Conservation (phyloP, 768 basidiomycete species). For the Collybiopsis luxurians region DNA sequence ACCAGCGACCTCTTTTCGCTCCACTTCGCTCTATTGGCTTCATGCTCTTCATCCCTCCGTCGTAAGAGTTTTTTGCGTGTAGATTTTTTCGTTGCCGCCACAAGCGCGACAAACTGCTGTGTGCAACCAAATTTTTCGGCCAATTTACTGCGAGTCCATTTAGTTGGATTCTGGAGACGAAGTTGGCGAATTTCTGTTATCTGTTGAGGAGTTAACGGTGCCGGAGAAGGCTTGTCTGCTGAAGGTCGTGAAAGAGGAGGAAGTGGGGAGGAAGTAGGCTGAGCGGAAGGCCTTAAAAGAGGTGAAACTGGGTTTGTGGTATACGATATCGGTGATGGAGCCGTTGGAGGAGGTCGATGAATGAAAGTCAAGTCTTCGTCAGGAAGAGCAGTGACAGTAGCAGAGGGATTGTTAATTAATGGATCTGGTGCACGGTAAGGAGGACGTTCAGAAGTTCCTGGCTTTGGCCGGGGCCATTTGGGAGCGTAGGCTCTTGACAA, state of each 20-base stretch:
- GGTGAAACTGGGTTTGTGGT: conserved; percentile 71
- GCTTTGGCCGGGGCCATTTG: conserved; percentile 45
- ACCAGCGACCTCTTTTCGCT: conserved; percentile 64
- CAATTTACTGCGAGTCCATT: conserved; percentile 62
- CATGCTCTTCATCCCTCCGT: conserved; percentile 46
- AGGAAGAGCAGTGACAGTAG: conserved; percentile 45
- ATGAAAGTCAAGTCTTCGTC: conserved; percentile 72
- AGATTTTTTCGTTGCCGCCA: conserved; percentile 59
- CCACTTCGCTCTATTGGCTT: conserved; percentile 54
- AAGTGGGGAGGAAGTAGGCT: conserved; percentile 27
- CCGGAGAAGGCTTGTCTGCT: conserved; percentile 26
- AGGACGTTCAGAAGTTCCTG: conserved; percentile 50
- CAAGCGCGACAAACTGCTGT: conserved; percentile 57
- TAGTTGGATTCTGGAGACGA: conserved; percentile 52
- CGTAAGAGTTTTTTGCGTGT: conserved; percentile 41
- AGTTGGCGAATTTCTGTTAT: conserved; percentile 58
- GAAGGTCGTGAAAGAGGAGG: conserved; percentile 50
- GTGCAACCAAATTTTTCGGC: conserved; percentile 78
- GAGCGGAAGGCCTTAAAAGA: conserved; percentile 45
- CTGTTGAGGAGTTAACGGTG: conserved; percentile 48
- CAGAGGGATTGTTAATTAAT: conserved; percentile 48
- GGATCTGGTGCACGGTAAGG: conserved; percentile 61
- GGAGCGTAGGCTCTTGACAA: conserved; percentile 41
- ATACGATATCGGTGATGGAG: conserved; percentile 70
- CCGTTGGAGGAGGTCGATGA: conserved; percentile 80